Evolutionary conservation across 345 rosid genomes (phyloP), one percentile per base, ranked within the genome.

Genomic region (Turritis glabra): DNA sequence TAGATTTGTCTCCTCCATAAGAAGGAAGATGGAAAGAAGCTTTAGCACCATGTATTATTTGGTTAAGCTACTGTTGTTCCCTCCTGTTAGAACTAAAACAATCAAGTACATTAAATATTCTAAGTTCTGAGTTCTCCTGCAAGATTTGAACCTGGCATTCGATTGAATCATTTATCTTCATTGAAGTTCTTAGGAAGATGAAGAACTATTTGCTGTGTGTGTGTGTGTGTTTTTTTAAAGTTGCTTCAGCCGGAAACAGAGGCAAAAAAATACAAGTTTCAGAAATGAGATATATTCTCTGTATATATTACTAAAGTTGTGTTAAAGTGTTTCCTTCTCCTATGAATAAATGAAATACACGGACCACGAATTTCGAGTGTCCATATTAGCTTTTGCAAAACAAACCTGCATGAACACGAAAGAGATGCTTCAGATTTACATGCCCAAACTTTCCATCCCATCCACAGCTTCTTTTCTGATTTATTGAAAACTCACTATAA

Each of bases 321-420:
- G 75, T 69, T 69, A 52, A 69, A 50, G 63, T 75, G 74, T 53
- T 5, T 77, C 67, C 68, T 71, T 71, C 68, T 65, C 32, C 69
- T 77, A 77, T 57, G 77, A 77, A 77, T 63, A 75, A 84, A 81
- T 54, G 82, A 85, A 77, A 83, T 89, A 79, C 81, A 85, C 87
- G 88, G 95, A 86, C 52, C 83, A 72, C 86, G 82, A 79, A 86
- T 77, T 21, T 77, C 77, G 80, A 77, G 77, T 41, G 74, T 85
- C 95, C 90, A 78, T 83, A 81, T 86, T 90, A 90, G 96, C 97
- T 80, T 86, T 85, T 86, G 85, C 87, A 85, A 77, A 89, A 89
- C 85, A 90, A 82, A 95, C 97, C 99, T 95, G 99, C 99, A 92
- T 78, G 83, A 86, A 85, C 90, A 89, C 69, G 88, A 89, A 89